These are phyloP conservation scores for Pichia kluyveri DNA, from an alignment of 805 yeast genomes.

Conservation along the genomic window DNA sequence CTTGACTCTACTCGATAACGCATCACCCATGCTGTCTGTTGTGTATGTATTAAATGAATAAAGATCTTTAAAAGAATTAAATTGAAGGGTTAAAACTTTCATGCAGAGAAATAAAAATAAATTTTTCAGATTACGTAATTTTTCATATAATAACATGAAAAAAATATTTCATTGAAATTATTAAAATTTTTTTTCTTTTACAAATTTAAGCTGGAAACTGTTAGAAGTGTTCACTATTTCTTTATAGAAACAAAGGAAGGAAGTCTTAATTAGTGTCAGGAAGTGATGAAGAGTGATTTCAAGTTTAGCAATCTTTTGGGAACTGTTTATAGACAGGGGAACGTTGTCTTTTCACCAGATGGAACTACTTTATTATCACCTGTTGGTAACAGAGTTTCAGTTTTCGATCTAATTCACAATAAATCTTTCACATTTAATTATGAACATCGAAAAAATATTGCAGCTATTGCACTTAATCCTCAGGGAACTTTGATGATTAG, in stretches of 20 bases:
- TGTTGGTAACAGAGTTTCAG: slow-evolving; percentile 87
- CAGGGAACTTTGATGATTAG: slow-evolving; percentile 75
- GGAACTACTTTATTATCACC: slow-evolving; percentile 82
- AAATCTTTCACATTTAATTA: slow-evolving; percentile 83
- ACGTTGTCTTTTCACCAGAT: slow-evolving; percentile 74
- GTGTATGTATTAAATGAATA: neutral
- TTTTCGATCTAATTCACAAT: slow-evolving; percentile 78
- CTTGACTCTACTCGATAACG: slow-evolving; percentile 60
- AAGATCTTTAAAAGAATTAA: too few relatives aligned
- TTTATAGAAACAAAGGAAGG: too few relatives aligned
- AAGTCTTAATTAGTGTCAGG: neutral
- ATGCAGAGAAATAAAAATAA: too few relatives aligned
- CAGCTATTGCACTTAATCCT: slow-evolving; percentile 70
- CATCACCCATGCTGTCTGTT: slow-evolving; percentile 16
- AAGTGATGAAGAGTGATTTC: slow-evolving; percentile 75
- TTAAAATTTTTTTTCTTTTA: too few relatives aligned
- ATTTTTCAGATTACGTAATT: too few relatives aligned
- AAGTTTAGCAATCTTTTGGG: slow-evolving; percentile 84
- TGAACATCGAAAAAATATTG: slow-evolving; percentile 83
- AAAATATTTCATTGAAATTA: too few relatives aligned
- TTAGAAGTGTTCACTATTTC: too few relatives aligned
- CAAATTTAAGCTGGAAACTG: too few relatives aligned
- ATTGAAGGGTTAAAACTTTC: too few relatives aligned
- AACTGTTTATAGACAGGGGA: slow-evolving; percentile 92
- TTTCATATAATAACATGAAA: too few relatives aligned